phyloP scores from a whole-genome alignment of 768 basidiomycete genomes.

The Butyriboletus loyo region DNA sequence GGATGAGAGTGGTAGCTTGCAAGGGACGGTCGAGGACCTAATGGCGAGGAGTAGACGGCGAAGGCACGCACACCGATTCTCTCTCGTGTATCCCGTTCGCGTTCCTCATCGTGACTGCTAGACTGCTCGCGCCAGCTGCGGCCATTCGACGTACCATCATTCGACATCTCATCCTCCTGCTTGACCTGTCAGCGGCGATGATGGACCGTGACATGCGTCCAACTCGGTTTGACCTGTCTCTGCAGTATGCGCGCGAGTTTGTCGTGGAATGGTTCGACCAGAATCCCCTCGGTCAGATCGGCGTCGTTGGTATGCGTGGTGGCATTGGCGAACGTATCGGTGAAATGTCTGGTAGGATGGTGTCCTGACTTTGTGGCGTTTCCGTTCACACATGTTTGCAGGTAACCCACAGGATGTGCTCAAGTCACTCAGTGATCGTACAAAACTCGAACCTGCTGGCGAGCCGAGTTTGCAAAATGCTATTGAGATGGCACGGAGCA shows the following conservation, averaged over 20 bases:
- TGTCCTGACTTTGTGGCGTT: background rate
- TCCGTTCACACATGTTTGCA: constrained; percentile 29
- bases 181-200: constrained; percentile 92
- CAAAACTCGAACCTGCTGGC: constrained; percentile 84
- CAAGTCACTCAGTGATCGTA: constrained; percentile 77
- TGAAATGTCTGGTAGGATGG: constrained; percentile 81
- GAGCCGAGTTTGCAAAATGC: constrained; percentile 97
- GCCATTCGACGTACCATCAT: constrained; percentile 95
- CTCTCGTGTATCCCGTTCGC: background rate
- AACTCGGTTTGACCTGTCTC: constrained; percentile 84
- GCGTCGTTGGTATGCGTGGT: constrained; percentile 87
- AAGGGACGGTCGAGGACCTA: constrained; percentile 84
- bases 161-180: constrained; percentile 87
- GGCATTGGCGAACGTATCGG: constrained; percentile 88
- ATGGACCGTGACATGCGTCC: constrained; percentile 95
- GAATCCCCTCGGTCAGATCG: constrained; percentile 96
- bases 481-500: constrained; percentile 93
- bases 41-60: constrained; percentile 83
- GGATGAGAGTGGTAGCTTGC: constrained; percentile 89
- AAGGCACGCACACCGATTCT: constrained; percentile 51
- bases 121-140: constrained; percentile 75
- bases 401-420: constrained; percentile 98
- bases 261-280: constrained; percentile 98
- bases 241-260: constrained; percentile 91
- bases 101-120: constrained; percentile 29